Evolutionary conservation across 2,329 filamentous ascomycete genomes (phyloP), one percentile per base, ranked within the genome.

Genomic region (Venturia oleaginea): DNA sequence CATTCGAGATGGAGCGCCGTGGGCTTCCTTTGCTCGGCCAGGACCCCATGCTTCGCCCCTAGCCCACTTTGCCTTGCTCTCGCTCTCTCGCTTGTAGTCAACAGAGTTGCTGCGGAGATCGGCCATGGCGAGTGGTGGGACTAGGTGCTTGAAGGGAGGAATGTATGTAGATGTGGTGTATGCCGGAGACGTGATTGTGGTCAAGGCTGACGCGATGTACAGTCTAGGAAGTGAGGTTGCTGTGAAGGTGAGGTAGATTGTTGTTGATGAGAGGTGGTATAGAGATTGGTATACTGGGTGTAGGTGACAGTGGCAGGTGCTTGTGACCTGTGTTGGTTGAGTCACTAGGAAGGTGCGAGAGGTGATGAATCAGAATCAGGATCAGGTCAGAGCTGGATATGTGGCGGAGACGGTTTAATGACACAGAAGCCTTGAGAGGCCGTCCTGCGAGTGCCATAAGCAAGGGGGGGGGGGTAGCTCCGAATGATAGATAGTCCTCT

Each of bases 101-200:
- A 80, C 80, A 70, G 81, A 77, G 68, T 75, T 75, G 72, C 78
- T 79, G 71, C 83, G 83, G 67, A 85, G 76, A 71, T 86, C 83
- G 72, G 62, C 62, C 62, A 63, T 64, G 59, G 59, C 40, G 40
- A 30, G 19, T 32, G 34, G 59, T 60, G 37, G 40, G 59, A 19
- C 59, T 42, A 57, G 51, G 51, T 57, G 51, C 51, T 57, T 32
- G 51, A 34, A 22, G 7, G 7, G 30, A 22, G 51, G 30, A 34
- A 37, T 32, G 51, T 57, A 19, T 22, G 51, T 8, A 32, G 30
- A n/a, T n/a, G 51, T 57, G 27, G 15, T 34, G 51, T 37, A 57
- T 57, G 51, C 6, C 27, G 30, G 19, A 34, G 51, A 57, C 11
- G 30, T 19, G 51, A 34, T 19, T 11, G 17, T n/a, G 27, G 30